Evolutionary conservation across 164 flowering plant genomes (phyloP).

Genomic region (Vitis riparia): DNA sequence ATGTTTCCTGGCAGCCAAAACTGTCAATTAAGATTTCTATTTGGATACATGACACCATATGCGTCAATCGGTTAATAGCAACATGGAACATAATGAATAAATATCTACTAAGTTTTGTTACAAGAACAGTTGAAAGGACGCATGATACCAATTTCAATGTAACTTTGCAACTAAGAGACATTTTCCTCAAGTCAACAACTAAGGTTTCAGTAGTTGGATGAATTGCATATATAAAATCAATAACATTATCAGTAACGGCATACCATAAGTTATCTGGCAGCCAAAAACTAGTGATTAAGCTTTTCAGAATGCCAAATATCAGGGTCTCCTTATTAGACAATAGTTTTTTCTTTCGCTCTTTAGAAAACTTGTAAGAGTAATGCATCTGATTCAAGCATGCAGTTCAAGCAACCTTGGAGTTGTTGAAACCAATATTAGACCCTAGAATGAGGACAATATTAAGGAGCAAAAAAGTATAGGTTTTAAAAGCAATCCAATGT

Average conservation of each 20-base stretch:
- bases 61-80: conserved; percentile 81
- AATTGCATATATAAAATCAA: conserved; percentile 66
- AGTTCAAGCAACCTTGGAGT: too few species aligned
- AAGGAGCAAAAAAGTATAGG: too few species aligned
- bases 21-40: too few species aligned
- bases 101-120: conserved; percentile 70
- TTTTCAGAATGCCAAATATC: too few species aligned
- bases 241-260: conserved; percentile 89
- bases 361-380: too few species aligned
- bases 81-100: conserved; percentile 78
- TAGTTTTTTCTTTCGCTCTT: too few species aligned
- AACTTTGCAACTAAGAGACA: conserved; percentile 15
- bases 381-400: too few species aligned
- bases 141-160: conserved; percentile 23
- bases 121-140: conserved; percentile 53
- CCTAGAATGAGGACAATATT: too few species aligned
- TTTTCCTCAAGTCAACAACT: conserved; percentile 27
- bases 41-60: conserved; percentile 71
- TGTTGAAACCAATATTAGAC: too few species aligned
- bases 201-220: conserved; percentile 88
- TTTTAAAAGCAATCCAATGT: too few species aligned
- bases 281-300: conserved; percentile 39
- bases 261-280: conserved; percentile 87
- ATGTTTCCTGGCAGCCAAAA: too few species aligned
- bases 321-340: too few species aligned